A percentile compares a stretch with the other conserved stretches of the same genome.
These are phyloP conservation scores for Beauveria sp. DNA, from an alignment of 2,329 filamentous ascomycete species.

Conservation along the genomic window DNA sequence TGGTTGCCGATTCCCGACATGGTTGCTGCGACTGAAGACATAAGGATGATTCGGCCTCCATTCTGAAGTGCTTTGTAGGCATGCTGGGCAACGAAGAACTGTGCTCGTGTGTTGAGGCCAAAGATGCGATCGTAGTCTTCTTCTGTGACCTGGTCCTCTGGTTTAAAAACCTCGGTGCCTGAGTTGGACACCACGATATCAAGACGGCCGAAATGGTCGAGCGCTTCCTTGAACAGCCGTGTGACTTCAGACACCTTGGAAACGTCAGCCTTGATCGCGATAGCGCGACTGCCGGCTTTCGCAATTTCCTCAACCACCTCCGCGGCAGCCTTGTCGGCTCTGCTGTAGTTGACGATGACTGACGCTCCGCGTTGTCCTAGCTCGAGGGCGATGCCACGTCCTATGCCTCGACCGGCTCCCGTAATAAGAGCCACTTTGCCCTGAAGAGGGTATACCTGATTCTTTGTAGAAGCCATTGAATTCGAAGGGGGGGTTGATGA, in stretches of 20 bases:
- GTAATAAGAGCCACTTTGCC: slow-evolving; percentile 56
- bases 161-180: slow-evolving; percentile 58
- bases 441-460: not conserved
- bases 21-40: slow-evolving; percentile 61
- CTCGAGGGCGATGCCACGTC: slow-evolving; percentile 57
- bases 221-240: slow-evolving; percentile 56
- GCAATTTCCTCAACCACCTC: slow-evolving; percentile 47
- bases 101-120: slow-evolving; percentile 61
- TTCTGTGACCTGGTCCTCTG: slow-evolving; percentile 55
- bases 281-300: slow-evolving; percentile 47
- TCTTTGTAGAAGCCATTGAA: not conserved
- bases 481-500: not conserved
- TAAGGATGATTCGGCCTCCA: slow-evolving; percentile 65
- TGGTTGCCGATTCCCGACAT: slow-evolving; percentile 37
- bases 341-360: slow-evolving; percentile 61
- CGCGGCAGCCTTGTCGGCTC: slow-evolving; percentile 47
- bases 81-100: slow-evolving; percentile 73
- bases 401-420: slow-evolving; percentile 58
- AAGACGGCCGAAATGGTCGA: slow-evolving; percentile 58
- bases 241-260: slow-evolving; percentile 51
- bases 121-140: slow-evolving; percentile 68
- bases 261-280: slow-evolving; percentile 59
- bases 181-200: slow-evolving; percentile 69
- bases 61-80: slow-evolving; percentile 63
- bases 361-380: slow-evolving; percentile 57